Base-by-base conservation (phyloP, 257 asterid genomes). In the Solanum sejunctum region DNA sequence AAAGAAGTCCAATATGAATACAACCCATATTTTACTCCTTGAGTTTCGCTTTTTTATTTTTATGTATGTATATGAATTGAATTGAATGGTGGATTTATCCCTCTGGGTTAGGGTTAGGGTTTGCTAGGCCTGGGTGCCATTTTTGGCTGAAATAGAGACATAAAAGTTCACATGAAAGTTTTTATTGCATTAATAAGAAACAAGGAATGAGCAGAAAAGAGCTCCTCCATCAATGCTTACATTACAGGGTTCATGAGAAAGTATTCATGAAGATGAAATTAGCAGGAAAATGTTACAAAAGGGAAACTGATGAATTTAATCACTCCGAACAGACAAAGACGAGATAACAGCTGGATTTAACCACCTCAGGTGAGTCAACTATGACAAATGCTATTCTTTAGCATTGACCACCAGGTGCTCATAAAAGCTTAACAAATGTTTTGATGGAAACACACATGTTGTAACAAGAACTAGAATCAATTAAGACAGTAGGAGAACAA, bases 351-450 rank as follows among this genome's bases (percentile, higher is more conserved):
- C 67, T 87, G 81, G 87, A 63, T 88, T 82, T 41, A 89, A 91
- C 89, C 98, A 94, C 98, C 98, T 94, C 98, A 84, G 99, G 95
- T 83, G 89, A 92, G 93, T 87, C 95, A 84, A 88, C 39, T 75
- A 88, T 95, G 93, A 88, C 89, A 87, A 87, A 73, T 84, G 85
- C 85, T 84, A 88, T 78, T 86, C 88, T 84, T 88, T 51, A 91
- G 92, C 90, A 84, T 87, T 81, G 93, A 92, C 97, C 86, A 90
- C 99, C 97, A 95, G 99, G 98, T 87, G 98, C 97, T 86, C 87
- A 84, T 70, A 82, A 54, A 69, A 52, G 80, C 39, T 67, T 26
- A 49, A 66, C 85, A 47, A 83, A 67, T 56, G 21, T 66, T 32
- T 32, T 26, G 57, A 64, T 64, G 78, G 26, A 17, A 66, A 85